Conservation (phyloP, 2,329 filamentous ascomycete genomes). For the Cladosporium sp. region DNA sequence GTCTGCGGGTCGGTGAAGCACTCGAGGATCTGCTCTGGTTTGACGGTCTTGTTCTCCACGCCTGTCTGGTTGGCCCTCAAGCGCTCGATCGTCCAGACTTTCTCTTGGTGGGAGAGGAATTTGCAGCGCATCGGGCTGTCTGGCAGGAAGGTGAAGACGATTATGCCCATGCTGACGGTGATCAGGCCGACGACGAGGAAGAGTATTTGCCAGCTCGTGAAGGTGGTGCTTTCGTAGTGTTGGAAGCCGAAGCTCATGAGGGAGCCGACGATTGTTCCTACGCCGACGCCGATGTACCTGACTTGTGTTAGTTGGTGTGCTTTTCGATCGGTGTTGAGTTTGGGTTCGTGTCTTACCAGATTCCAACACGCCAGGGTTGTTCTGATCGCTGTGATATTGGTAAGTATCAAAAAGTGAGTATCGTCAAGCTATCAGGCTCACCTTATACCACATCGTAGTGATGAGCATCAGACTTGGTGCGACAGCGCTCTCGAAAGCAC, state of each 20-base stretch:
- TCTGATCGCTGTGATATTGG: slow-evolving; percentile 39
- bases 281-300: slow-evolving; percentile 67
- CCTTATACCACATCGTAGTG: slow-evolving; percentile 65
- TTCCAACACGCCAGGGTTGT: slow-evolving; percentile 24
- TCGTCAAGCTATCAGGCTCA: slow-evolving; percentile 22
- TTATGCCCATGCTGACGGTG: slow-evolving; percentile 17
- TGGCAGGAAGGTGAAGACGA: slow-evolving; percentile 16
- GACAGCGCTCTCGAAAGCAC: slow-evolving; percentile 65
- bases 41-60: slow-evolving; percentile 45
- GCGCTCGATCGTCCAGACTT: slow-evolving; percentile 45
- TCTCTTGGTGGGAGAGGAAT: slow-evolving; percentile 56
- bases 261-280: slow-evolving; percentile 66
- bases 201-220: slow-evolving; percentile 22
- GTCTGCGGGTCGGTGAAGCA: slow-evolving; percentile 60
- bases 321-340: background rate
- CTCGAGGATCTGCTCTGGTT: slow-evolving; percentile 50
- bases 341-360: slow-evolving; percentile 23
- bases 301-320: background rate
- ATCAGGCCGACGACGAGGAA: slow-evolving; percentile 21
- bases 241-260: slow-evolving; percentile 54
- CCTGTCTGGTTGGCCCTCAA: slow-evolving; percentile 42
- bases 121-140: slow-evolving; percentile 66
- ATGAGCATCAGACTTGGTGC: slow-evolving; percentile 64
- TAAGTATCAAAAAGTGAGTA: background rate
- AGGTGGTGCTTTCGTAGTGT: slow-evolving; percentile 10